A percentile compares a stretch with the other conserved stretches of the same genome.
These are phyloP conservation scores for Tolypocladium album DNA, from an alignment of 2,329 filamentous ascomycete species.

Conservation along the genomic window DNA sequence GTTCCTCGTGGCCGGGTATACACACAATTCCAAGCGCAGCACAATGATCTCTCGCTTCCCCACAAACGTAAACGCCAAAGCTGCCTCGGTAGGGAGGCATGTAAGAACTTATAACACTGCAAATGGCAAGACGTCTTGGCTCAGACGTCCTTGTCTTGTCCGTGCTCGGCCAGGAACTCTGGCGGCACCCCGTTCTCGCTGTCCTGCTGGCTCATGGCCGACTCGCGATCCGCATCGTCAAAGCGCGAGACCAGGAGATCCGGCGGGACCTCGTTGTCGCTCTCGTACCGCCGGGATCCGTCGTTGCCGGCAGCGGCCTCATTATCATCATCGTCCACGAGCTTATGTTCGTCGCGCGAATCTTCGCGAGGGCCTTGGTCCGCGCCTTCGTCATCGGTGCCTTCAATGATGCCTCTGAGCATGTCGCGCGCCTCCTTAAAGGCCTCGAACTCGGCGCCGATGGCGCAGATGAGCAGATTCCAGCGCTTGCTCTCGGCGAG, in stretches of 20 bases:
- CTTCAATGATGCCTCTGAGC: slow-evolving; percentile 22
- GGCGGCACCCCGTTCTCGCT: slow-evolving; percentile 39
- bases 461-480: slow-evolving; percentile 65
- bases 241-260: slow-evolving; percentile 19
- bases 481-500: slow-evolving; percentile 52
- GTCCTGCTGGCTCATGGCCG: slow-evolving; percentile 13
- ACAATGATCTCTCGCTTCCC: not conserved
- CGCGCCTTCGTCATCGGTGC: not conserved
- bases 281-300: slow-evolving; percentile 4
- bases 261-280: slow-evolving; percentile 10
- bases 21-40: not conserved
- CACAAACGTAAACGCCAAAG: not conserved
- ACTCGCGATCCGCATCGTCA: slow-evolving; percentile 13
- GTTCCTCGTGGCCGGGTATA: not conserved
- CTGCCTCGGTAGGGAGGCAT: not conserved
- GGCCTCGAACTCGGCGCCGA: slow-evolving; percentile 63
- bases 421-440: slow-evolving; percentile 50
- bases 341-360: not conserved
- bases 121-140: not conserved
- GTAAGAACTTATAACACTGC: not conserved
- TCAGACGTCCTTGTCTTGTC: not conserved
- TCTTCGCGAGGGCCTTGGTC: slow-evolving; percentile 4
- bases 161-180: slow-evolving; percentile 40
- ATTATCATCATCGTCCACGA: not conserved
- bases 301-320: not conserved